Base-by-base conservation (phyloP, 2,329 filamentous ascomycete species). In the Aureobasidium pullulans region DNA sequence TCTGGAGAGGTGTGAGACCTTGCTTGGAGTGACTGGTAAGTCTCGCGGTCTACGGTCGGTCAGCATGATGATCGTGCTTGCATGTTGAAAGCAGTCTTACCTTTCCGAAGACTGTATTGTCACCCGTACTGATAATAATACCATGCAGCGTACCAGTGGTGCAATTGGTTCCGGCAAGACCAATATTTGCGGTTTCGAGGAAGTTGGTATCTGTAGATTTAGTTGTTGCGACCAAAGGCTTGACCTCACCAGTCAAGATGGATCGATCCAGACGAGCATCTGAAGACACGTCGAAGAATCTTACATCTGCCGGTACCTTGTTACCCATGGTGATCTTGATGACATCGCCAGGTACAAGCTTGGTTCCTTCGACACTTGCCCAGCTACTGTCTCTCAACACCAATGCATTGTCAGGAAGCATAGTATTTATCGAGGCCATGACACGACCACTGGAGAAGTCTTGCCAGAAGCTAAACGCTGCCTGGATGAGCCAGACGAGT, bases 111-210 rank as follows among this genome's bases (percentile, higher is more conserved):
- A 92, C 84, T 0, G 88, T 90, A 13, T 75, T 77, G 68, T 90
- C 86, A 8, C 87, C 88, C 0, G 85, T 91, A 1, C 84, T 83
- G 10, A 92, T 84, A 1, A 89, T 85, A 9, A 91, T 73, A 16
- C 85, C 88, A 13, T 80, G 76, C 54, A 82, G 85, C 23, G 77
- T 84, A 3, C 88, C 88, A 6, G 84, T 84, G 4, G 88, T 83
- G 64, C 87, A 90, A 66, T 91, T 87, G 0, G 88, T 90, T n/a
- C 89, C 88, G 68, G 90, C 87, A 9, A 92, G 78, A 23, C 87
- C 88, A 57, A 92, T 89, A 65, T 84, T 87, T 56, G 83, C 82
- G 3, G 87, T 91, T 68, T 92, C 88, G 32, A 92, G 82, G 66
- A 89, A 90, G 70, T 90, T 90, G 40, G 80, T 76, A 66, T 90